These are phyloP conservation scores for Pestalotiopsis sp. DNA, from an alignment of 2,329 filamentous ascomycete species.

Conservation along the genomic window DNA sequence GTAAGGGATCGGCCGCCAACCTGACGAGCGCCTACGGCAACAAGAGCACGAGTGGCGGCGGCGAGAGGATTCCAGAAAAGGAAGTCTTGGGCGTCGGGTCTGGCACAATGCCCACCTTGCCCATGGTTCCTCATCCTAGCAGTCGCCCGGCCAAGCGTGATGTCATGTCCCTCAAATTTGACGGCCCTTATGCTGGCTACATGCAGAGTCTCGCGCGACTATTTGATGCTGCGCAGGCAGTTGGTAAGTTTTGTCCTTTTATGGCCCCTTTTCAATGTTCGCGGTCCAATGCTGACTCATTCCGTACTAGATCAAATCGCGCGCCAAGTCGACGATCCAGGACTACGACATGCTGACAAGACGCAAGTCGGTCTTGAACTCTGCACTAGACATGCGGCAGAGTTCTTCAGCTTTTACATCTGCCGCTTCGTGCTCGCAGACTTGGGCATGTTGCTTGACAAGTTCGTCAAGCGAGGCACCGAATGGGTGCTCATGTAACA, in stretches of 20 bases:
- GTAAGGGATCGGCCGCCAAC: slow-evolving; percentile 79
- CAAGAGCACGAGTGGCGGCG: slow-evolving; percentile 39
- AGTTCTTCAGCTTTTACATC: slow-evolving; percentile 97
- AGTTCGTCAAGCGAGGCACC: slow-evolving; percentile 93
- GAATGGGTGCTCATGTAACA: slow-evolving; percentile 72
- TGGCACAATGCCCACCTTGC: slow-evolving; percentile 71
- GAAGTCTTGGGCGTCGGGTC: slow-evolving; percentile 59
- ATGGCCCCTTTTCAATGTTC: neutral
- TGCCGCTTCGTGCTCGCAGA: slow-evolving; percentile 94
- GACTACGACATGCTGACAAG: slow-evolving; percentile 85
- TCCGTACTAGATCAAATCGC: slow-evolving; percentile 79
- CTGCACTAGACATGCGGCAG: slow-evolving; percentile 88
- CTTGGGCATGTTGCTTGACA: slow-evolving; percentile 83
- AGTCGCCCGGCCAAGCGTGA: slow-evolving; percentile 74
- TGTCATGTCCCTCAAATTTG: slow-evolving; percentile 68
- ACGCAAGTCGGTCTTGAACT: slow-evolving; percentile 96
- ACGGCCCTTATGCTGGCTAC: slow-evolving; percentile 85
- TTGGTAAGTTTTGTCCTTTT: slow-evolving; percentile 65
- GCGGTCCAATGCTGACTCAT: neutral
- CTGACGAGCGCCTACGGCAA: slow-evolving; percentile 54
- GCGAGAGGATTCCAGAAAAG: slow-evolving; percentile 37
- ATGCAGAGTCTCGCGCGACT: slow-evolving; percentile 88
- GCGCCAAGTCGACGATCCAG: slow-evolving; percentile 93
- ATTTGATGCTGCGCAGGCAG: slow-evolving; percentile 89
- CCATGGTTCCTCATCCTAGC: slow-evolving; percentile 71